Conservation (phyloP, 352 stramenopile genomes). For the Elongisporangium prolatum region DNA sequence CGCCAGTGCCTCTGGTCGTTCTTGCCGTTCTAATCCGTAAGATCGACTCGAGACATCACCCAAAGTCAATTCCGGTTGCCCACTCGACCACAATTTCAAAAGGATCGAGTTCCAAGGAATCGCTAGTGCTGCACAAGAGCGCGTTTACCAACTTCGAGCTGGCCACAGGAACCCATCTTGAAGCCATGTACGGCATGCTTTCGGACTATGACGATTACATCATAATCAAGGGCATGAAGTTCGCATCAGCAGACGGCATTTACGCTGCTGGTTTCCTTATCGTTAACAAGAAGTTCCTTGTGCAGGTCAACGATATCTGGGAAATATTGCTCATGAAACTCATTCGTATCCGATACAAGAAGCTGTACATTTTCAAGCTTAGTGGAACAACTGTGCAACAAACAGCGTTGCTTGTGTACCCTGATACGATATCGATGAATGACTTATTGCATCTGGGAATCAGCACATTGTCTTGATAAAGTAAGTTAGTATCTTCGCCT, state of each 20-base stretch:
- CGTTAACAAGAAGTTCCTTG: slow-evolving; percentile 25
- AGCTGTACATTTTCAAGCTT: slow-evolving; percentile 29
- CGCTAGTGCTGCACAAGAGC: slow-evolving; percentile 3
- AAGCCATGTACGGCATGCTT: slow-evolving; percentile 3
- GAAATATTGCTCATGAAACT: slow-evolving; percentile 27
- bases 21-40: not conserved
- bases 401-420: slow-evolving; percentile 24
- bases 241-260: slow-evolving; percentile 25
- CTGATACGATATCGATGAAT: slow-evolving; percentile 13
- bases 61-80: not conserved
- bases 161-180: slow-evolving; percentile 15
- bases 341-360: slow-evolving; percentile 7
- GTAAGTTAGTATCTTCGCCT: too few relatives aligned
- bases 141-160: slow-evolving; percentile 22
- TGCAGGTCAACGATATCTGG: slow-evolving; percentile 18
- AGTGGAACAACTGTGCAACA: slow-evolving; percentile 23
- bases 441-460: slow-evolving; percentile 21
- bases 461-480: slow-evolving; percentile 21
- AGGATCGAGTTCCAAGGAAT: not conserved
- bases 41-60: not conserved
- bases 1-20: not conserved
- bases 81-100: not conserved
- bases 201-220: slow-evolving; percentile 10
- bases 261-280: slow-evolving; percentile 36
- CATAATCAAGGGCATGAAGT: slow-evolving; percentile 28